Conservation (phyloP, 306 rosid species). For the Prunus kanzakura region DNA sequence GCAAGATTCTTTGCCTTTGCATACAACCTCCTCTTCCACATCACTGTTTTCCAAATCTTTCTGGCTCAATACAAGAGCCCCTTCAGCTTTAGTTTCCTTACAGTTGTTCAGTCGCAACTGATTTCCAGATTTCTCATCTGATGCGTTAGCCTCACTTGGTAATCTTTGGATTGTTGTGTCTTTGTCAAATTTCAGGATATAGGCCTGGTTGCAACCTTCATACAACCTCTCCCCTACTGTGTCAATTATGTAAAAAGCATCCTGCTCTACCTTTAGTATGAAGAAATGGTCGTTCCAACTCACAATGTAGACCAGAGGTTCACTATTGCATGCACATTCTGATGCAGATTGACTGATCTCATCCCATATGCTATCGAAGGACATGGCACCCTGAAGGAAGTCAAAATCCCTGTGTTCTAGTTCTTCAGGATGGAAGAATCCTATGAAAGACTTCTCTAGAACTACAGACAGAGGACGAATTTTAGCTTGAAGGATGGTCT, state of each 20-base stretch:
- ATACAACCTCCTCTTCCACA: constrained; percentile 24
- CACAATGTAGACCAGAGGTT: constrained; percentile 22
- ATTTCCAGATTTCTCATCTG: background rate
- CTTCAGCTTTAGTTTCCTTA: constrained; percentile 8
- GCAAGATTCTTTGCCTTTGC: constrained; percentile 36
- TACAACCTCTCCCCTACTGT: constrained; percentile 43
- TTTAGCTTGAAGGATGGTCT: constrained; percentile 29
- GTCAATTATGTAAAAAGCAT: constrained; percentile 40
- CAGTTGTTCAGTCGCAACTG: background rate
- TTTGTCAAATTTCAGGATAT: constrained; percentile 34
- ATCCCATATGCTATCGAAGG: constrained; percentile 36
- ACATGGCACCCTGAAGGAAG: constrained; percentile 37
- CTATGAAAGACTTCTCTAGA: constrained; percentile 32
- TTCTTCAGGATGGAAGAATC: constrained; percentile 38
- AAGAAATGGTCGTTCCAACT: constrained; percentile 51
- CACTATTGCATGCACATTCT: background rate
- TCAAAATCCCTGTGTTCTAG: constrained; percentile 22
- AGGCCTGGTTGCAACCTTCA: constrained; percentile 38
- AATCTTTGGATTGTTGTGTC: constrained; percentile 22
- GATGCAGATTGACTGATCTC: constrained; percentile 30
- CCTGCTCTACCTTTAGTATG: constrained; percentile 30
- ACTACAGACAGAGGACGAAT: constrained; percentile 29
- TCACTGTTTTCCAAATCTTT: constrained; percentile 1
- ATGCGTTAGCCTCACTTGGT: constrained; percentile 7
- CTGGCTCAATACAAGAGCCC: background rate